Percentiles rank a stretch among this genome's conserved stretches.
These are phyloP conservation scores for Heliamphora pulchella DNA, from an alignment of 179 eudicot species.

Conservation along the genomic window DNA sequence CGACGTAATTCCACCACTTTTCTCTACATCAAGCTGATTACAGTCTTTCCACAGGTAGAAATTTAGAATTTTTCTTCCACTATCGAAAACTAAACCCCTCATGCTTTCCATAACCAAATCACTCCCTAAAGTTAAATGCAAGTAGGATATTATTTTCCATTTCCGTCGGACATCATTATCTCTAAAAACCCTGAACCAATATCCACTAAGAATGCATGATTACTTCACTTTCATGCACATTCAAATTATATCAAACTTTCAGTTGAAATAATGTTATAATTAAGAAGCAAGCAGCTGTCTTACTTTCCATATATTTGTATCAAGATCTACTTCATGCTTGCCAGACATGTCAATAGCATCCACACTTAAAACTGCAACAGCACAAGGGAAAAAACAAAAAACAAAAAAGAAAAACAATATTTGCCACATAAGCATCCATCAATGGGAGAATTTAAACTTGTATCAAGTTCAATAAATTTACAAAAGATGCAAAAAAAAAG, in stretches of 20 bases:
- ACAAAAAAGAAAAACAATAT: background rate
- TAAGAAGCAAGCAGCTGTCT: constrained; percentile 16
- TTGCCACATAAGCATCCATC: background rate
- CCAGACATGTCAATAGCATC: constrained; percentile 99
- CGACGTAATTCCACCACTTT: background rate
- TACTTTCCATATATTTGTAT: constrained; percentile 97
- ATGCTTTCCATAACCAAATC: background rate
- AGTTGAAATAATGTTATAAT: background rate
- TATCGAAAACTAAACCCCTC: background rate
- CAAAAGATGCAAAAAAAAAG: background rate
- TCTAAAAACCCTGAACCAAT: background rate
- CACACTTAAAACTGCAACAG: constrained; percentile 74
- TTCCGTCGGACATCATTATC: background rate
- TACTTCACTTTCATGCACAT: background rate
- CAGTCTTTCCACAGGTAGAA: background rate
- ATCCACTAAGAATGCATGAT: background rate
- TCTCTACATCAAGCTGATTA: background rate
- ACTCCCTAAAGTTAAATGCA: background rate
- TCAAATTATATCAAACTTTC: background rate
- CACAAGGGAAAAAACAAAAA: background rate
- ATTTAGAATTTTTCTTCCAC: background rate
- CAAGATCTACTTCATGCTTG: constrained; percentile 98
- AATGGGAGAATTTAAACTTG: background rate
- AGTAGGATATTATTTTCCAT: background rate
- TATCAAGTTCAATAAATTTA: constrained; percentile 4